Evolutionary conservation across 352 stramenopile genomes (phyloP).

Genomic region (Phytophthora constricta): DNA sequence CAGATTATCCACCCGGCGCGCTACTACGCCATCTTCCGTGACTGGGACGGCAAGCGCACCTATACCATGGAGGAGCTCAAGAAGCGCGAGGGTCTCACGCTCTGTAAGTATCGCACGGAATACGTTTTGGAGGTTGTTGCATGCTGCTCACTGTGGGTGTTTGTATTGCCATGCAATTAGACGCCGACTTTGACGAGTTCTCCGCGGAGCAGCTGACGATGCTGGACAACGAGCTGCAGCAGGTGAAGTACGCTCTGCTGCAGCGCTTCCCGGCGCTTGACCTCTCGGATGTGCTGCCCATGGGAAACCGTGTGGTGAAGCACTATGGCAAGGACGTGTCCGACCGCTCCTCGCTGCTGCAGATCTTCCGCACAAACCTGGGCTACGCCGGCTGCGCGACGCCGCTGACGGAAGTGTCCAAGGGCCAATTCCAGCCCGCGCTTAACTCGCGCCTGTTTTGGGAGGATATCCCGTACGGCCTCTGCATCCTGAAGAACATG

Average conservation of each 20-base stretch:
- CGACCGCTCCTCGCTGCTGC: constrained; percentile 85
- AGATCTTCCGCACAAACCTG: constrained; percentile 93
- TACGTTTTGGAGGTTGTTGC: neutral
- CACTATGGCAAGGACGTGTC: constrained; percentile 93
- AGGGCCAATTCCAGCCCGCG: constrained; percentile 82
- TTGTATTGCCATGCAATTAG: constrained; percentile 36
- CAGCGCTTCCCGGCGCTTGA: constrained; percentile 92
- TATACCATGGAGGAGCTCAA: constrained; percentile 88
- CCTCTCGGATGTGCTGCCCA: constrained; percentile 90
- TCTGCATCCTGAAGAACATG: constrained; percentile 95
- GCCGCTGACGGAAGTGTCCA: constrained; percentile 81
- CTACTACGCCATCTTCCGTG: constrained; percentile 93
- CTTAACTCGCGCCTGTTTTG: constrained; percentile 91
- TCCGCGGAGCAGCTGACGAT: constrained; percentile 92
- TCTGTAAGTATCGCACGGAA: constrained; percentile 63
- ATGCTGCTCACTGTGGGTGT: constrained; percentile 1
- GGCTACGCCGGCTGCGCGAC: constrained; percentile 91
- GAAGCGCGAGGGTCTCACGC: constrained; percentile 85
- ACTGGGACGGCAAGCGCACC: constrained; percentile 91
- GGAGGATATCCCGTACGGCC: constrained; percentile 93
- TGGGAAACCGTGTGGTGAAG: constrained; percentile 91
- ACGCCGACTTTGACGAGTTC: constrained; percentile 94
- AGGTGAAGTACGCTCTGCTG: constrained; percentile 90
- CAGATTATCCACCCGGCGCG: constrained; percentile 94
- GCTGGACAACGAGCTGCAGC: constrained; percentile 94